Evolutionary conservation across 306 rosid genomes (phyloP).

Genomic region (Luffa aegyptiaca): DNA sequence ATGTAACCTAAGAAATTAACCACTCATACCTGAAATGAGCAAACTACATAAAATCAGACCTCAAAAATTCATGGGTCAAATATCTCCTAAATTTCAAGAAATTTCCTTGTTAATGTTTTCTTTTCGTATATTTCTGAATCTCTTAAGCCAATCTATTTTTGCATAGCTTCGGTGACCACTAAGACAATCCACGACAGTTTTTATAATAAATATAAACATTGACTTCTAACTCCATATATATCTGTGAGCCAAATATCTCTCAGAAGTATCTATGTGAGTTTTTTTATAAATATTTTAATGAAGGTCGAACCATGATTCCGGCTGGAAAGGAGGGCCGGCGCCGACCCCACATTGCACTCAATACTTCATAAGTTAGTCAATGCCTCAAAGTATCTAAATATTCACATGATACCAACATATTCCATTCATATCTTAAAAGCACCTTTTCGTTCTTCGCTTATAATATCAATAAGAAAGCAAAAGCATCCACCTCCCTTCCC

Average conservation of each 20-base stretch:
- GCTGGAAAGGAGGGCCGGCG: slow-evolving; percentile 43
- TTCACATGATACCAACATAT: slow-evolving; percentile 3
- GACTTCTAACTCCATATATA: too few relatives aligned
- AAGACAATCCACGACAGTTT: too few relatives aligned
- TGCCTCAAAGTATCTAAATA: background rate
- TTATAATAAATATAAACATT: too few relatives aligned
- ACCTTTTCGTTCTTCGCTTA: background rate
- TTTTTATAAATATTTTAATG: too few relatives aligned
- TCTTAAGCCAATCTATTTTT: too few relatives aligned
- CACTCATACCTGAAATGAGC: background rate
- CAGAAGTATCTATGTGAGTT: too few relatives aligned
- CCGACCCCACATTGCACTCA: slow-evolving; percentile 42
- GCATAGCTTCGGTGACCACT: too few relatives aligned
- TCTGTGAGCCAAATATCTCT: too few relatives aligned
- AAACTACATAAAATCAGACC: background rate
- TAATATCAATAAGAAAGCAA: background rate
- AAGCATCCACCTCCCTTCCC: slow-evolving; percentile 9
- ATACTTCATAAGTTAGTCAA: background rate
- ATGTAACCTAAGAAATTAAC: background rate
- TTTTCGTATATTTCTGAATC: too few relatives aligned
- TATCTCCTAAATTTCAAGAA: background rate
- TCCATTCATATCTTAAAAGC: background rate
- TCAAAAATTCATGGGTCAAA: background rate
- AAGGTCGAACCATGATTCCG: slow-evolving; percentile 12
- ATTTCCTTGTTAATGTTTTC: background rate